Percentiles rank a stretch among this genome's conserved stretches.
Conservation (phyloP, 2,329 filamentous ascomycete species). For the Paracoccidioides brasiliensis region DNA sequence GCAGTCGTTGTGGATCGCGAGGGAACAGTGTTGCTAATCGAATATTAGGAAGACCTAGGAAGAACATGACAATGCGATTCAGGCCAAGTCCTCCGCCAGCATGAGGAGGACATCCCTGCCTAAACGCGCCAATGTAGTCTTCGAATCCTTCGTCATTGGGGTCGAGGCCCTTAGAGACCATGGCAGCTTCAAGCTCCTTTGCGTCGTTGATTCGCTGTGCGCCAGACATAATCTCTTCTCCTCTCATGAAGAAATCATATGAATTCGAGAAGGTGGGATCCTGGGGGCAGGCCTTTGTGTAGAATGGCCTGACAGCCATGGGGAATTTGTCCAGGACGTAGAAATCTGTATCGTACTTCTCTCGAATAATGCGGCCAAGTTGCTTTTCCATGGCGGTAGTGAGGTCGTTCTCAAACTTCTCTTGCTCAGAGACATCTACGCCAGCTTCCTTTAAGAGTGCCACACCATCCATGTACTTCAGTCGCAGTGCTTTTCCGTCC, state of each 20-base stretch:
- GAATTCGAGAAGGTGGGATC: slow-evolving; percentile 54
- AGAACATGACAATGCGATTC: slow-evolving; percentile 55
- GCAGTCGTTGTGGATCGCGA: slow-evolving; percentile 46
- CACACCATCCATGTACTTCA: slow-evolving; percentile 39
- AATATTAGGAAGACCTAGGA: slow-evolving; percentile 51
- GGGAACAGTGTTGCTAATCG: slow-evolving; percentile 50
- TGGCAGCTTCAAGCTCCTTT: slow-evolving; percentile 44
- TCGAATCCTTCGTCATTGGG: slow-evolving; percentile 46
- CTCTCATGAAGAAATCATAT: slow-evolving; percentile 60
- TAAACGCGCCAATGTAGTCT: slow-evolving; percentile 52
- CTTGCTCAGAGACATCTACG: slow-evolving; percentile 37
- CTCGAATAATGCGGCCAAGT: slow-evolving; percentile 71
- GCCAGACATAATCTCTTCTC: slow-evolving; percentile 55
- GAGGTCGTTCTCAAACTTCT: slow-evolving; percentile 36
- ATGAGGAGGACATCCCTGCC: slow-evolving; percentile 51
- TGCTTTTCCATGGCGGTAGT: slow-evolving; percentile 44
- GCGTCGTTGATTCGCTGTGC: slow-evolving; percentile 54
- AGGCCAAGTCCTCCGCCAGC: slow-evolving; percentile 52
- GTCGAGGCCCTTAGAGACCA: slow-evolving; percentile 47
- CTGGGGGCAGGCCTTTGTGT: slow-evolving; percentile 66
- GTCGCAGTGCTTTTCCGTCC: slow-evolving; percentile 35
- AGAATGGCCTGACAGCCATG: slow-evolving; percentile 75
- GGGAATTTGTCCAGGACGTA: slow-evolving; percentile 97
- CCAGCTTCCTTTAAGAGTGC: slow-evolving; percentile 36
- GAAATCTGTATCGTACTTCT: slow-evolving; percentile 90